phyloP scores from a whole-genome alignment of 2,329 filamentous ascomycete genomes.

The Epichloe festucae region DNA sequence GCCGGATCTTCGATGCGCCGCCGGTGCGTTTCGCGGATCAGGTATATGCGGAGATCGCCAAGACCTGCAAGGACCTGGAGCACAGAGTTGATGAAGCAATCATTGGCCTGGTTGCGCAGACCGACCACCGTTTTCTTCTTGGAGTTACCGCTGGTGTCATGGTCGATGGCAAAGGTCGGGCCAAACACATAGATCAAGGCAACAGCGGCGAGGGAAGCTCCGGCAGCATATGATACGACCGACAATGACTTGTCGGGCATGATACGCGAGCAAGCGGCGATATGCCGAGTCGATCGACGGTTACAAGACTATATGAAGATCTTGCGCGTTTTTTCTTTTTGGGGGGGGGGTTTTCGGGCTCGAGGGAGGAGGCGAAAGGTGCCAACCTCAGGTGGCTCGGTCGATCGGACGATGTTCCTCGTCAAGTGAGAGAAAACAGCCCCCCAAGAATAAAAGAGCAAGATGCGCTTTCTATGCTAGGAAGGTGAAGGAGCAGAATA shows the following conservation, averaged over 20 bases:
- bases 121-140: slow-evolving; percentile 84
- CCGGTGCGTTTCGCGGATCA: slow-evolving; percentile 83
- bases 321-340: neutral
- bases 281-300: slow-evolving; percentile 5
- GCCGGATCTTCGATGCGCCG: slow-evolving; percentile 65
- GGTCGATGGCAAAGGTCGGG: slow-evolving; percentile 92
- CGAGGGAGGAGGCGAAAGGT: neutral
- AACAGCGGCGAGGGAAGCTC: slow-evolving; percentile 86
- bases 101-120: slow-evolving; percentile 81
- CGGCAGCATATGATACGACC: slow-evolving; percentile 78
- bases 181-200: slow-evolving; percentile 95
- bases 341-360: neutral
- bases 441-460: too few relatives aligned
- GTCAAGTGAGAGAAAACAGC: too few relatives aligned
- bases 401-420: too few relatives aligned
- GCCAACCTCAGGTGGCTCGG: too few relatives aligned
- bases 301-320: neutral
- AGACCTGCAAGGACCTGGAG: slow-evolving; percentile 86
- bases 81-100: slow-evolving; percentile 93
- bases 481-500: neutral
- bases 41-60: slow-evolving; percentile 75
- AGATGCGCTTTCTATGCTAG: neutral
- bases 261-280: neutral
- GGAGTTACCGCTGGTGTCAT: slow-evolving; percentile 47
- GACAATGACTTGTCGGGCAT: slow-evolving; percentile 26